Conservation (phyloP, 306 rosid species). For the Quercus cerris region DNA sequence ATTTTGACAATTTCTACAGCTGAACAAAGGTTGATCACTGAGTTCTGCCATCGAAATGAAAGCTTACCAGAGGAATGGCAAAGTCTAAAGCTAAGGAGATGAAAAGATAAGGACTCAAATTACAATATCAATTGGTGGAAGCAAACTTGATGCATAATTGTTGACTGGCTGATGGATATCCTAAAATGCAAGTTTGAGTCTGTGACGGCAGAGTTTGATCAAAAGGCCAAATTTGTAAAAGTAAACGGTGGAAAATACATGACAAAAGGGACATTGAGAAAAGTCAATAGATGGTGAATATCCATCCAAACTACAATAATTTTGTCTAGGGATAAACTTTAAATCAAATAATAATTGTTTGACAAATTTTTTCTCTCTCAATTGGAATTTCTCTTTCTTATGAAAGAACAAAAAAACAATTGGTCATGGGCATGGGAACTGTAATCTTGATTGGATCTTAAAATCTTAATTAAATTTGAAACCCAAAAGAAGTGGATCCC, state of each 20-base stretch:
- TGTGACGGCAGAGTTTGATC: neutral
- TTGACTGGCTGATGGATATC: neutral
- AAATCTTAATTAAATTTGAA: too few relatives aligned
- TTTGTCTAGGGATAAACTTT: neutral
- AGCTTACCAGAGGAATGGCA: neutral
- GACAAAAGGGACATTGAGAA: neutral
- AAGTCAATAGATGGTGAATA: neutral
- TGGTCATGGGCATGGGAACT: too few relatives aligned
- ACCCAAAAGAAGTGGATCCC: too few relatives aligned
- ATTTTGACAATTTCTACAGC: constrained; percentile 30
- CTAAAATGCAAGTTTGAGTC: neutral
- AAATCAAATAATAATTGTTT: neutral
- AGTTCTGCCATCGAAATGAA: constrained; percentile 17
- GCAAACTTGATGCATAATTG: neutral
- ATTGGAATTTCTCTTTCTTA: neutral
- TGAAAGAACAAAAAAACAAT: too few relatives aligned
- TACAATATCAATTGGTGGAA: too few relatives aligned
- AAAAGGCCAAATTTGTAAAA: neutral
- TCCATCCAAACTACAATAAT: neutral
- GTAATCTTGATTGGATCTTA: too few relatives aligned
- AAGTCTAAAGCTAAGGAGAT: too few relatives aligned
- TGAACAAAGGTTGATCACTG: constrained; percentile 18
- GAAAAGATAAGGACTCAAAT: too few relatives aligned
- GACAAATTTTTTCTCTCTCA: neutral
- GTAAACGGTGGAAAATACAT: neutral